Percentiles rank a stretch among this genome's conserved stretches.
phyloP scores from a whole-genome alignment of 441 rosid species.

The Isatis lusitanica region DNA sequence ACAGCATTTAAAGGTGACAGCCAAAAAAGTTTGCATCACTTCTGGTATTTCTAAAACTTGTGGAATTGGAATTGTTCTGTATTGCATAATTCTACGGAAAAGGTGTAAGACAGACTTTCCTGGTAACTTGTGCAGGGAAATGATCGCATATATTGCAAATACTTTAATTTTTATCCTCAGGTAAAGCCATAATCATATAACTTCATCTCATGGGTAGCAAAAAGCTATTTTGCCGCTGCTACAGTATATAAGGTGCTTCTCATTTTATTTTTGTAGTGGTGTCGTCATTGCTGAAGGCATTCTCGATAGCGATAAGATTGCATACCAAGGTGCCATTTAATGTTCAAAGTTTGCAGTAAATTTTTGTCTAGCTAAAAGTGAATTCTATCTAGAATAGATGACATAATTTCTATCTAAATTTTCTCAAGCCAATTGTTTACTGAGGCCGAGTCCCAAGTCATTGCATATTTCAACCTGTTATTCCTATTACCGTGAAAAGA shows the following conservation, averaged over 20 bases:
- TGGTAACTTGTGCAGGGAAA: slow-evolving; percentile 56
- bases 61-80: slow-evolving; percentile 13
- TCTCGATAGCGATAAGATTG: slow-evolving; percentile 53
- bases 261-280: slow-evolving; percentile 70
- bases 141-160: slow-evolving; percentile 97
- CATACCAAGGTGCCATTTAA: slow-evolving; percentile 57
- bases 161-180: slow-evolving; percentile 90
- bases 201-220: slow-evolving; percentile 6
- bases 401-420: background rate
- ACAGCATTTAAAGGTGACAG: slow-evolving; percentile 94
- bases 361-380: background rate
- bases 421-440: background rate
- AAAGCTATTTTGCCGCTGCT: background rate
- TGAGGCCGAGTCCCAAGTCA: background rate
- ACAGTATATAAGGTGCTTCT: background rate
- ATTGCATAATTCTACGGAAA: background rate
- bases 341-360: slow-evolving; percentile 6
- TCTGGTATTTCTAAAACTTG: slow-evolving; percentile 58
- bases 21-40: slow-evolving; percentile 91
- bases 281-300: slow-evolving; percentile 94
- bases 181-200: slow-evolving; percentile 39
- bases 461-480: background rate
- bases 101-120: background rate
- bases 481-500: slow-evolving; percentile 4
- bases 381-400: background rate